Base-by-base conservation (phyloP, 164 flowering plant species). In the Piper longum region DNA sequence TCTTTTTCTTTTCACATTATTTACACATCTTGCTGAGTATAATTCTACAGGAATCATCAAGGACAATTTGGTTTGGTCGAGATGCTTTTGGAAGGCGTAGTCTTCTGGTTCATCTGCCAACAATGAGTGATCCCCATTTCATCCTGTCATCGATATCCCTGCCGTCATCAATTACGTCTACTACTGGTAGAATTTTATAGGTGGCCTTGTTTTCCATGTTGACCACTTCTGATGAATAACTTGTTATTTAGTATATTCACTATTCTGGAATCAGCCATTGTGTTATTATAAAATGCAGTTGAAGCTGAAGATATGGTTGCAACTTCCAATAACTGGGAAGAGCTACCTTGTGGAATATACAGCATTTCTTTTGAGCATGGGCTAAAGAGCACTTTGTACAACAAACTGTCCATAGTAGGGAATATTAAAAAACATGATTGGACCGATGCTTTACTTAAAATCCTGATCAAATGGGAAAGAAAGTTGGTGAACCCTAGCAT, bases 41-140 rank as follows among this genome's bases (percentile, higher is more conserved):
- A 9, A 48, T 11, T 66, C 14, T 64, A 45, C 71, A 93, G 99
- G 81, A 75, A 55, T 78, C 77, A 69, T 78, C 93, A 66, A 85
- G 68, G 65, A 89, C 88, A 18, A 64, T 91, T 59, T 95, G 99
- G 99, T 91, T 91, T 83, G 99, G 96, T 66, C 80, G 95, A 62
- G 99, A 95, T 83, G 95, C 96, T 67, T 78, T 95, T 74, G 99
- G 99, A 66, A 78, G 99, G 76, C 74, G 99, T 57, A 95, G 99
- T 72, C 90, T 95, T 66, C 87, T 95, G 69, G 93, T 91, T 72
- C 99, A 95, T 69, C 91, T 97, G 99, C 96, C 99, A 40, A 82
- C 79, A 69, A 41, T 14, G 59, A 76, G 76, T 68, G 96, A 91
- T 62, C 43, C 82, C 67, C 83, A 83, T 56, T 72, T 95, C 70